Base-by-base conservation (phyloP, 139 green algal species). In the Penium margaritaceum region DNA sequence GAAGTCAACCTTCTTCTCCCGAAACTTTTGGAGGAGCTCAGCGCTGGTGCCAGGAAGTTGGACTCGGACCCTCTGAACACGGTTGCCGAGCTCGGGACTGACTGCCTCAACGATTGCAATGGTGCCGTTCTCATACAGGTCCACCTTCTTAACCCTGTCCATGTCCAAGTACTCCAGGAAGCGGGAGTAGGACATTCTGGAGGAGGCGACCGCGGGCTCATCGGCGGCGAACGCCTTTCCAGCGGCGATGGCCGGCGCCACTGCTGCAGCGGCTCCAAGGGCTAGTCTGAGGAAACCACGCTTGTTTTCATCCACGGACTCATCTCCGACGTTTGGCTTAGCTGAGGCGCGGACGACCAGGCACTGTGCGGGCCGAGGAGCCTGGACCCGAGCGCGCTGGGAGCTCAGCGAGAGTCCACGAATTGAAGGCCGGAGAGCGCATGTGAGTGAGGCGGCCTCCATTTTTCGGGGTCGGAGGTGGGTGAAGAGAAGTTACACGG, bases 141-240 rank as follows among this genome's bases (percentile, higher is more conserved):
- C 95, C 65, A 96, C 94, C 90, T 99, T 98, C 87, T 97, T 97
- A 41, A 99, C 94, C 53, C 94, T 85, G 17, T 90, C 95, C 92
- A 99, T 97, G 70, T 98, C 95, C 5, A 99, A 86, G 84, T 99
- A 99, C 84, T 99, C 95, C 33, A 99, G 84, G 82, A 99, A 99
- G 12, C 95, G 88, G 6, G 90, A 97, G 87, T 99, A 99, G 30
- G 88, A 96, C 95, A 99, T 99, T 67, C 95, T 87, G 0, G 95
- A 99, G 5, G 93, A 97, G 1, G 95, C 95, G 3, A 97, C 90
- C 38, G 34, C 73, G 38, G 78, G 51, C 6, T 81, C 69, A 3
- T 62, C 75, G 1, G 27, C 75, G n/a, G 53, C 68, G 3, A 15
- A 9, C 3, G 67, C 68, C 17, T 44, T 7, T n/a, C 34, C 54